Evolutionary conservation across 2,329 filamentous ascomycete genomes (phyloP).

Genomic region (Paramyrothecium roridum): DNA sequence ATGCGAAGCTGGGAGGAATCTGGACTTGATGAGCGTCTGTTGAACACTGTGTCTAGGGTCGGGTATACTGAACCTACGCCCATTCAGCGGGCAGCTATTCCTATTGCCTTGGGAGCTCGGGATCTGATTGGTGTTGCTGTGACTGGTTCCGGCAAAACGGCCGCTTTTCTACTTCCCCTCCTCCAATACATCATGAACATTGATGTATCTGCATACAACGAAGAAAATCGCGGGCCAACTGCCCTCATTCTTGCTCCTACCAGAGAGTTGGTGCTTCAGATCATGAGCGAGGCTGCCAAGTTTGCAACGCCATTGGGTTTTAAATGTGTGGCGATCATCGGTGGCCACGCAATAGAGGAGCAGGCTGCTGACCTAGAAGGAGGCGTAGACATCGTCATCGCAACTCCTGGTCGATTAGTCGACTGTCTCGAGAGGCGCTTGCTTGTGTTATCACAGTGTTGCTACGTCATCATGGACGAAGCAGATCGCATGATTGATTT

Average conservation of each 20-base stretch:
- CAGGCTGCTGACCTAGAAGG: slow-evolving; percentile 87
- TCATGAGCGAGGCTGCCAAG: slow-evolving; percentile 91
- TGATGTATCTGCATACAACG: slow-evolving; percentile 77
- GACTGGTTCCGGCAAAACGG: slow-evolving; percentile 97
- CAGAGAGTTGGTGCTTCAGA: slow-evolving; percentile 95
- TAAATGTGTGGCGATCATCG: slow-evolving; percentile 95
- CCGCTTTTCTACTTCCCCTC: slow-evolving; percentile 86
- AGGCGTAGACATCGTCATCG: slow-evolving; percentile 95
- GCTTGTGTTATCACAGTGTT: slow-evolving; percentile 91
- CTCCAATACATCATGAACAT: slow-evolving; percentile 93
- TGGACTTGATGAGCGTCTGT: slow-evolving; percentile 68
- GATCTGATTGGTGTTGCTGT: slow-evolving; percentile 98
- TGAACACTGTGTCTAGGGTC: slow-evolving; percentile 78
- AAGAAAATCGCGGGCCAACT: slow-evolving; percentile 93
- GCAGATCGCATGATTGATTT: slow-evolving; percentile 99
- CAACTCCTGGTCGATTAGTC: slow-evolving; percentile 94
- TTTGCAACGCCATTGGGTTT: slow-evolving; percentile 90
- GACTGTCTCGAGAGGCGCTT: slow-evolving; percentile 95
- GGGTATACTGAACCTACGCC: slow-evolving; percentile 91
- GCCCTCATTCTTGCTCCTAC: slow-evolving; percentile 96
- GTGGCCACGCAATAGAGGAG: slow-evolving; percentile 92
- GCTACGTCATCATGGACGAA: slow-evolving; percentile 99
- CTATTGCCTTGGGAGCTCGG: slow-evolving; percentile 85
- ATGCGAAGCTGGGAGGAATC: slow-evolving; percentile 96
- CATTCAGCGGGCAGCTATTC: slow-evolving; percentile 91